These are phyloP conservation scores for Geotrichum reessii DNA, from an alignment of 1,139 yeast species.

Conservation along the genomic window DNA sequence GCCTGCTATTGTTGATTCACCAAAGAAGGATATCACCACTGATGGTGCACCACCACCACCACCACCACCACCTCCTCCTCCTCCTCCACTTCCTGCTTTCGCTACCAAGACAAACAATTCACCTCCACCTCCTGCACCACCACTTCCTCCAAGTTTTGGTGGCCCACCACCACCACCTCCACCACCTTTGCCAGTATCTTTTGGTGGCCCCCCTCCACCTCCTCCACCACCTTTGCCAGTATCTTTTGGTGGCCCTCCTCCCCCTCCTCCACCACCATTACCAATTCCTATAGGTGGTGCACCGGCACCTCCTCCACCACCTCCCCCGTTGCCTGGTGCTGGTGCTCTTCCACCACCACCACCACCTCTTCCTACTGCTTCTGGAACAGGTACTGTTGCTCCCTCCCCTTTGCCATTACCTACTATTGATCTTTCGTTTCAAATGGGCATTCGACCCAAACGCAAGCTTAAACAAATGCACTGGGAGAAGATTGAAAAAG, in stretches of 20 bases:
- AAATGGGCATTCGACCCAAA: constrained; percentile 44
- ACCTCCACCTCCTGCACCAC: constrained; percentile 36
- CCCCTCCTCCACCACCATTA: constrained; percentile 32
- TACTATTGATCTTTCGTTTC: constrained; percentile 23
- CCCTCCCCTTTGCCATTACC: constrained; percentile 21
- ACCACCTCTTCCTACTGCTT: constrained; percentile 23
- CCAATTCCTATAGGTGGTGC: constrained; percentile 27
- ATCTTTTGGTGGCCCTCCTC: constrained; percentile 30
- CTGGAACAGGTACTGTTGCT: constrained; percentile 24
- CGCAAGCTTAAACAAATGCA: constrained; percentile 83
- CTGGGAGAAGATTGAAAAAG: constrained; percentile 73
- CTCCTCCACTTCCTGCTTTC: constrained; percentile 37
- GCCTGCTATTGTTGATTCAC: constrained; percentile 18
- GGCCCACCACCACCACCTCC: constrained; percentile 35
- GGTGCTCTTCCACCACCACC: constrained; percentile 23
- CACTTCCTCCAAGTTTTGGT: constrained; percentile 31
- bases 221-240: constrained; percentile 26
- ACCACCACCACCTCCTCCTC: constrained; percentile 28
- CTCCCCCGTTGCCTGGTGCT: constrained; percentile 30
- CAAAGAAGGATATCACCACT: background rate
- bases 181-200: constrained; percentile 28
- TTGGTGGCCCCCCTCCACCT: constrained; percentile 23
- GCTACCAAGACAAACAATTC: constrained; percentile 37
- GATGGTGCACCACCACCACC: constrained; percentile 31
- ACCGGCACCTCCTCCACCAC: constrained; percentile 31